phyloP scores from a whole-genome alignment of 805 yeast species.

The Candida nanaspora region DNA sequence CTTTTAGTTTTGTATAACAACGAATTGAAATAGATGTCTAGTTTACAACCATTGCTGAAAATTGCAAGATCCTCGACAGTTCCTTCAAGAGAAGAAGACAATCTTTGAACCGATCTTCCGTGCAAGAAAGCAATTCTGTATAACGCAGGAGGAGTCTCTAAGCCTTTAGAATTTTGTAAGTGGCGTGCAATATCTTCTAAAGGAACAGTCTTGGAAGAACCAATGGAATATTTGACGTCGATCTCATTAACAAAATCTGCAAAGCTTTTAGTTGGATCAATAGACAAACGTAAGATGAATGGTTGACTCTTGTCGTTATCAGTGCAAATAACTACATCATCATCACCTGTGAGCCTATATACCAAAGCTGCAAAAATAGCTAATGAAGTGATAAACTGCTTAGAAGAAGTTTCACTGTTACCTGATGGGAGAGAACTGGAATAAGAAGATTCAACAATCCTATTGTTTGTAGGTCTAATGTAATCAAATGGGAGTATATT shows the following conservation, averaged over 20 bases:
- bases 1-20: constrained; percentile 67
- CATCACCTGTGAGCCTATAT: constrained; percentile 86
- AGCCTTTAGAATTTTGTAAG: constrained; percentile 40
- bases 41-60: constrained; percentile 29
- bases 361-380: constrained; percentile 65
- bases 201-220: constrained; percentile 31
- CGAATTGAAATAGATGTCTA: constrained; percentile 62
- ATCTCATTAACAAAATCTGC: constrained; percentile 42
- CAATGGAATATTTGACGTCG: constrained; percentile 30
- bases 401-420: constrained; percentile 7
- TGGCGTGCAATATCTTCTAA: constrained; percentile 50
- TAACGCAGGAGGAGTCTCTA: constrained; percentile 54
- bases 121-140: constrained; percentile 57
- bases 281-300: constrained; percentile 54
- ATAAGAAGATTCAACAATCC: constrained; percentile 55
- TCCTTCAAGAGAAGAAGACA: constrained; percentile 42
- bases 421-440: constrained; percentile 24
- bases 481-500: constrained; percentile 87
- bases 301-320: constrained; percentile 36
- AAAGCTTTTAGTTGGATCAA: constrained; percentile 52
- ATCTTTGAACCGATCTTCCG: constrained; percentile 29
- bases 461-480: constrained; percentile 65
- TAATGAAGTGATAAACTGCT: constrained; percentile 46
- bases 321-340: constrained; percentile 84
- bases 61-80: constrained; percentile 61